These are phyloP conservation scores for Candida maris DNA, from an alignment of 805 yeast species.

Conservation along the genomic window DNA sequence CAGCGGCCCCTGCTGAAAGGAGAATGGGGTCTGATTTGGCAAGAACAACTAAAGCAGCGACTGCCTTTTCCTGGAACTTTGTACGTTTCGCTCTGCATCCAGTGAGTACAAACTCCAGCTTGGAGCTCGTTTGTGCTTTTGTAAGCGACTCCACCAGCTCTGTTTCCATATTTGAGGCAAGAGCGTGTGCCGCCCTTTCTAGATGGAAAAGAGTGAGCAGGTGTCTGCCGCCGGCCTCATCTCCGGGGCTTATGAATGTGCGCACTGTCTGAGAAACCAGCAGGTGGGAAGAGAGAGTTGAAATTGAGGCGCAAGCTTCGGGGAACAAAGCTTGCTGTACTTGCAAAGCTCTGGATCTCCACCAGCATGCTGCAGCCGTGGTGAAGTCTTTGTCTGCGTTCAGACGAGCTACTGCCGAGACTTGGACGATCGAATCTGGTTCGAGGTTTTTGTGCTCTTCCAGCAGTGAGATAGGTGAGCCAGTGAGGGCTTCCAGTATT, in stretches of 20 bases:
- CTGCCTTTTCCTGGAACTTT: slow-evolving; percentile 68
- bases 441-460: slow-evolving; percentile 9
- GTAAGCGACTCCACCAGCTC: slow-evolving; percentile 51
- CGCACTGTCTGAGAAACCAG: slow-evolving; percentile 34
- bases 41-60: slow-evolving; percentile 69
- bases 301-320: slow-evolving; percentile 48
- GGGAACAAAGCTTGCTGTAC: slow-evolving; percentile 60
- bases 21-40: slow-evolving; percentile 50
- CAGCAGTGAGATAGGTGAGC: slow-evolving; percentile 22
- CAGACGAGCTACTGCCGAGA: slow-evolving; percentile 14
- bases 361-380: slow-evolving; percentile 59
- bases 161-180: slow-evolving; percentile 64
- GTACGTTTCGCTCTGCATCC: slow-evolving; percentile 90
- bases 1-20: slow-evolving; percentile 13
- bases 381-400: slow-evolving; percentile 29
- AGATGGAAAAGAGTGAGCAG: slow-evolving; percentile 50
- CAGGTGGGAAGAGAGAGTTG: slow-evolving; percentile 40
- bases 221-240: slow-evolving; percentile 24
- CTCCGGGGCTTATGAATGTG: slow-evolving; percentile 32
- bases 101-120: slow-evolving; percentile 63
- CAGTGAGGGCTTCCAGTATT: slow-evolving; percentile 40
- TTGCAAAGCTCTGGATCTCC: slow-evolving; percentile 69
- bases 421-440: slow-evolving; percentile 21
- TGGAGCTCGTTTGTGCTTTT: slow-evolving; percentile 55
- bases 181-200: slow-evolving; percentile 63